phyloP scores from a whole-genome alignment of 495 filamentous ascomycete genomes.

The Podospora didyma region DNA sequence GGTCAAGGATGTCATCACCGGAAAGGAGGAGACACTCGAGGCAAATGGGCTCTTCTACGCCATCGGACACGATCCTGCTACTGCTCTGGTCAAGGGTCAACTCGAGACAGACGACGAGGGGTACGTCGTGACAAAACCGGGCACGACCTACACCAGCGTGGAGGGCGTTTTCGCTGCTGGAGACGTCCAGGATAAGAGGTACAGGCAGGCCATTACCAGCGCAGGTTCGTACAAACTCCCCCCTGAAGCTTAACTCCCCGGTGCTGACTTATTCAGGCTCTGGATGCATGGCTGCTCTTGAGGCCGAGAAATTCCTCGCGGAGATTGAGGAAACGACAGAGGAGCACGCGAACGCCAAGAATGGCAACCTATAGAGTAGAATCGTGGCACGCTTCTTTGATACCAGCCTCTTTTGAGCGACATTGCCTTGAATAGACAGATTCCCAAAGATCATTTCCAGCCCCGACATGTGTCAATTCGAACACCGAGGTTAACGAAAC shows the following conservation, averaged over 20 bases:
- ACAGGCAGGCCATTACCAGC: slow-evolving; percentile 96
- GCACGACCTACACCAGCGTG: slow-evolving; percentile 81
- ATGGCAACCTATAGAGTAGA: slow-evolving; percentile 28
- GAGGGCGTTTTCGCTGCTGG: slow-evolving; percentile 95
- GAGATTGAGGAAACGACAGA: slow-evolving; percentile 59
- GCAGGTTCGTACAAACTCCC: slow-evolving; percentile 62
- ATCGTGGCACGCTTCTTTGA: background rate
- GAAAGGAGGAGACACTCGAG: slow-evolving; percentile 73
- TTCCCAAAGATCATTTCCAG: no score
- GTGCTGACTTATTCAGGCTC: slow-evolving; percentile 59
- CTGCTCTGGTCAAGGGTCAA: slow-evolving; percentile 78
- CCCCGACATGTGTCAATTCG: no score
- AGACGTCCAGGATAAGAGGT: slow-evolving; percentile 97
- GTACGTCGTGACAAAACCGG: slow-evolving; percentile 86
- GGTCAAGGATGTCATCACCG: slow-evolving; percentile 73
- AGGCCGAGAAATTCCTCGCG: slow-evolving; percentile 86
- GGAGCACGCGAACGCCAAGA: slow-evolving; percentile 22
- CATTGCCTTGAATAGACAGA: background rate
- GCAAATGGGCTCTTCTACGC: slow-evolving; percentile 97
- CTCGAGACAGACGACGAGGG: slow-evolving; percentile 77
- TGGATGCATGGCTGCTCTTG: slow-evolving; percentile 90
- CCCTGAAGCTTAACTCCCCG: background rate
- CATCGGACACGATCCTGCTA: slow-evolving; percentile 95
- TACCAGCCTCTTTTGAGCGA: slow-evolving; percentile 1
- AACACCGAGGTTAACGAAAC: no score